A percentile compares a stretch with the other conserved stretches of the same genome.
phyloP scores from a whole-genome alignment of 1,284 basidiomycete species.

The Inonotus obliquus region DNA sequence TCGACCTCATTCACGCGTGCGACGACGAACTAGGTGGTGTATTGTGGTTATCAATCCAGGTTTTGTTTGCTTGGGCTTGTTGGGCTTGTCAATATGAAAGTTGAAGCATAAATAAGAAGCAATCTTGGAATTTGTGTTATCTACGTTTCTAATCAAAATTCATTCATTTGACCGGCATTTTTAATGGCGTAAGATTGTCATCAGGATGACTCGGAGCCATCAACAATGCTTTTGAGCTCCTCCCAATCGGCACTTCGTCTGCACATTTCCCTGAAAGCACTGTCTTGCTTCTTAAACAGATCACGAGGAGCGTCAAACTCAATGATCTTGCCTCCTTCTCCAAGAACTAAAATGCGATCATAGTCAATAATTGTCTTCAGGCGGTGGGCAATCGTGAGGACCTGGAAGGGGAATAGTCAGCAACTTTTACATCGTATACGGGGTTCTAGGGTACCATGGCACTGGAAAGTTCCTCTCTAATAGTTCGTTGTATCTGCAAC shows the following conservation, averaged over 20 bases:
- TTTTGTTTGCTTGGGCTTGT: no score
- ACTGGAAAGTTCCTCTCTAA: slow-evolving; percentile 68
- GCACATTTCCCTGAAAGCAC: slow-evolving; percentile 71
- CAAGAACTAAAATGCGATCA: slow-evolving; percentile 76
- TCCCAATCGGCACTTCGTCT: slow-evolving; percentile 57
- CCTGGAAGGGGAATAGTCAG: slow-evolving; percentile 1
- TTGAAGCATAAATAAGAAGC: background rate
- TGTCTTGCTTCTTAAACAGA: slow-evolving; percentile 52
- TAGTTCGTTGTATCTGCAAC: slow-evolving; percentile 71
- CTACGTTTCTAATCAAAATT: background rate
- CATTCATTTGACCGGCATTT: background rate
- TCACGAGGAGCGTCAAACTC: slow-evolving; percentile 69
- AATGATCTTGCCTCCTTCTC: slow-evolving; percentile 54
- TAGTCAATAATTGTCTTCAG: slow-evolving; percentile 75
- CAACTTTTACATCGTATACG: background rate
- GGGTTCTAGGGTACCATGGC: slow-evolving; percentile 41
- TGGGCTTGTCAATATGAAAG: no score
- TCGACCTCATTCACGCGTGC: slow-evolving; percentile 49
- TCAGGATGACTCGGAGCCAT: background rate
- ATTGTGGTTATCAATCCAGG: no score
- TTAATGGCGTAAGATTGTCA: background rate
- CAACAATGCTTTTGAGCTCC: slow-evolving; percentile 20
- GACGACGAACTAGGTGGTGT: slow-evolving; percentile 42
- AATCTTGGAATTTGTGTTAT: background rate
- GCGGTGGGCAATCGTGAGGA: slow-evolving; percentile 82